A percentile compares a stretch with the other conserved stretches of the same genome.
These are phyloP conservation scores for Trichosanthes cucumerina DNA, from an alignment of 306 rosid genomes.

Conservation along the genomic window DNA sequence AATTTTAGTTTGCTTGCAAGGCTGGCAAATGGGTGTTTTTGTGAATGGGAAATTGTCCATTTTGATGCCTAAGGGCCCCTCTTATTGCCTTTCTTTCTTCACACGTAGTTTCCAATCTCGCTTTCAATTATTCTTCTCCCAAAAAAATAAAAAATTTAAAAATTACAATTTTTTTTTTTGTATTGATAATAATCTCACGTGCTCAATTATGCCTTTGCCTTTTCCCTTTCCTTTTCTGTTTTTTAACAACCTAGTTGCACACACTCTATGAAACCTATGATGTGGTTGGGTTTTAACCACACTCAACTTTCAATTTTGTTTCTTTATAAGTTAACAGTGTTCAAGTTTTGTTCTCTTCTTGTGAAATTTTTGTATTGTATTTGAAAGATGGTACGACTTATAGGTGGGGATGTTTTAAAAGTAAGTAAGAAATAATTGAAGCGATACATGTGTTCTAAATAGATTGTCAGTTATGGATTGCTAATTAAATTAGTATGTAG, in stretches of 20 bases:
- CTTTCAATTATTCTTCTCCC: not conserved
- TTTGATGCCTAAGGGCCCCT: not conserved
- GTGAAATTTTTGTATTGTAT: too few relatives aligned
- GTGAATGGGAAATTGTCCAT: not conserved
- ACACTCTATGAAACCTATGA: not conserved
- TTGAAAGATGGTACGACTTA: too few relatives aligned
- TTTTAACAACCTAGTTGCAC: not conserved
- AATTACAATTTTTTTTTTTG: not conserved
- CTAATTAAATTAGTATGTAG: too few relatives aligned
- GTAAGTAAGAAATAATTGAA: too few relatives aligned
- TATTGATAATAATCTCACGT: not conserved
- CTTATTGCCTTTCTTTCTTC: not conserved
- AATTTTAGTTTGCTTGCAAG: not conserved
- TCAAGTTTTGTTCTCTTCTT: not conserved
- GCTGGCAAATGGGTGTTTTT: not conserved
- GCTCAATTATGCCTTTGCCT: not conserved
- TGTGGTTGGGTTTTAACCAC: not conserved
- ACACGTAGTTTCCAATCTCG: not conserved
- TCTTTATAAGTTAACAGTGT: not conserved
- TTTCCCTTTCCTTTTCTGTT: not conserved
- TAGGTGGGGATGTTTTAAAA: too few relatives aligned
- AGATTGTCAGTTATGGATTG: too few relatives aligned
- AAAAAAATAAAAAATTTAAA: not conserved
- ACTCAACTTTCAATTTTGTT: not conserved
- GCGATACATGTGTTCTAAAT: not conserved